Evolutionary conservation across 352 stramenopile species (phyloP).

Genomic region (Globisporangium canariense): DNA sequence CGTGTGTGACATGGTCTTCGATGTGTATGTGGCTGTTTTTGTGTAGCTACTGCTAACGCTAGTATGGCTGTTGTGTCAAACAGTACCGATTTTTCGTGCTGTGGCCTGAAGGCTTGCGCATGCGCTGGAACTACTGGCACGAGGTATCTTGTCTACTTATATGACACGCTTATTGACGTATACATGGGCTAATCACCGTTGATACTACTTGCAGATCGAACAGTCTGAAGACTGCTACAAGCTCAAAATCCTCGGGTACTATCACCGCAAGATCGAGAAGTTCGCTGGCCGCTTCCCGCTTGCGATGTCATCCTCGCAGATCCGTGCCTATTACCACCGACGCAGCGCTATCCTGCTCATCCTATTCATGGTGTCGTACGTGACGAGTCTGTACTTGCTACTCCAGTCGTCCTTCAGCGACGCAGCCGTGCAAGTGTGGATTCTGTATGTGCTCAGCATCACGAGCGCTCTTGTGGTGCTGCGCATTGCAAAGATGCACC

Average conservation of each 20-base stretch:
- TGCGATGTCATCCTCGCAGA: constrained; percentile 39
- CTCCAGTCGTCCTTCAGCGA: constrained; percentile 31
- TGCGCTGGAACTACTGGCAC: constrained; percentile 70
- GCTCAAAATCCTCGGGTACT: constrained; percentile 83
- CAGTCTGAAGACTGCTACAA: constrained; percentile 61
- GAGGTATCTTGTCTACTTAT: constrained; percentile 30
- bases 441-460: constrained; percentile 56
- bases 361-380: constrained; percentile 51
- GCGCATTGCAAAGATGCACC: constrained; percentile 68
- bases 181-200: neutral
- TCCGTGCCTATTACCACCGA: constrained; percentile 51
- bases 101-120: constrained; percentile 65
- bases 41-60: neutral
- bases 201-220: constrained; percentile 45
- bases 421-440: constrained; percentile 36
- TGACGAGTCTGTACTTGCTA: constrained; percentile 35
- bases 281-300: constrained; percentile 58
- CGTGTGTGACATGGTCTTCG: constrained; percentile 5
- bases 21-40: neutral
- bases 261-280: constrained; percentile 80
- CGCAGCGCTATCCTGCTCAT: constrained; percentile 34
- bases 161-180: neutral
- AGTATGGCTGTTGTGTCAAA: neutral
- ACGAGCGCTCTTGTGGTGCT: constrained; percentile 62
- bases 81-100: constrained; percentile 71